These are phyloP conservation scores for Fusarium penzigii DNA, from an alignment of 2,329 filamentous ascomycete genomes.

Conservation along the genomic window DNA sequence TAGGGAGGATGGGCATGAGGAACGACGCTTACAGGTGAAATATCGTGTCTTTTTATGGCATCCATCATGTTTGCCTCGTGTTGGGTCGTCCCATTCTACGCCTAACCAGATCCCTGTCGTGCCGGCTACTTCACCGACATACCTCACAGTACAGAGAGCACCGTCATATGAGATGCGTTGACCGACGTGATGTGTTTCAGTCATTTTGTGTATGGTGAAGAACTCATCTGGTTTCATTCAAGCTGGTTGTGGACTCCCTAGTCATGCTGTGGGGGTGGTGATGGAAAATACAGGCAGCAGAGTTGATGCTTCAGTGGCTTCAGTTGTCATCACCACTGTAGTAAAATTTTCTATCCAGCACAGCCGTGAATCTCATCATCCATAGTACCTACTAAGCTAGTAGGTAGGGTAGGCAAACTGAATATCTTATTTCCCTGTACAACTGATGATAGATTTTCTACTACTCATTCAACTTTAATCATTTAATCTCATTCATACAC, in stretches of 20 bases:
- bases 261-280: background rate
- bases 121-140: constrained; percentile 73
- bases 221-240: too few relatives aligned
- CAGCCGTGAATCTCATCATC: too few relatives aligned
- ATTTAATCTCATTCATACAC: background rate
- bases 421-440: too few relatives aligned
- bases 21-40: constrained; percentile 68
- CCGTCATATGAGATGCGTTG: constrained; percentile 80
- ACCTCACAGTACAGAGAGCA: constrained; percentile 81
- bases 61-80: constrained; percentile 87
- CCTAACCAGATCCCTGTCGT: constrained; percentile 84
- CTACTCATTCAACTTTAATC: too few relatives aligned
- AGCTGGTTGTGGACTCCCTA: background rate
- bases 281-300: too few relatives aligned
- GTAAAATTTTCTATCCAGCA: too few relatives aligned
- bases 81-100: constrained; percentile 92
- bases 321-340: too few relatives aligned
- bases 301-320: too few relatives aligned
- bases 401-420: too few relatives aligned
- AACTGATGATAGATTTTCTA: too few relatives aligned
- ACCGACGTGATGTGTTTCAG: constrained; percentile 52
- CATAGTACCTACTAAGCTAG: too few relatives aligned
- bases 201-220: constrained; percentile 34
- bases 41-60: constrained; percentile 77
- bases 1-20: background rate